Base-by-base conservation (phyloP, 306 rosid genomes). In the Hippophae tibetana region DNA sequence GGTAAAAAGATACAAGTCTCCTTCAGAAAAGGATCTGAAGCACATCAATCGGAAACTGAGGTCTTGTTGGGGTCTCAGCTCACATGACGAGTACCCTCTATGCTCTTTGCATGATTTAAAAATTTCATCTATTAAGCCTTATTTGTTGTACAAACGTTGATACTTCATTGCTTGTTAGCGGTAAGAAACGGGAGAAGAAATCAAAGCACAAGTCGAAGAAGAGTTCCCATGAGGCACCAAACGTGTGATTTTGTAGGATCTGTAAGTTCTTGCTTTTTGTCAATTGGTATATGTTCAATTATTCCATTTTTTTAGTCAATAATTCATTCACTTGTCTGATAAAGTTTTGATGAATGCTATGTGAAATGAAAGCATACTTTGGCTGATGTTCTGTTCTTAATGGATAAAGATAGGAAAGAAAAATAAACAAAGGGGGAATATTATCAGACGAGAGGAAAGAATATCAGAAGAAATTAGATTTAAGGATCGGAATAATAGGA, bases 111-210 rank as follows among this genome's bases (percentile, higher is more conserved):
- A 49, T 26, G 43, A 53, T 63, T 44, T 56, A 41, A 56, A 61
- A 49, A 18, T 18, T 25, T 53, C 61, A 40, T 5, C 52, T 18
- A 18, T 18, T 18, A 18, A 18, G 0, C 18, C 18, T 18, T 18
- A 18, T 18, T 18, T 18, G 18, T 50, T 63, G 38, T 54, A 49
- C 45, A 26, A 47, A 51, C 64, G 57, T 57, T 51, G 13, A 44
- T 44, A 47, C 52, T 51, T 60, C 13, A 54, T 70, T 58, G 43
- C 14, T 69, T 82, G 67, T 60, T 78, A 86, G 89, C 78, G 70
- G 85, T 63, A 84, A 93, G 79, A 93, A 86, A 73, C 84, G 89
- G 69, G 99, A 93, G 80, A 93, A 86, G 86, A 93, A 88, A 77
- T 88, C 95, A 38, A 93, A 88, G 82, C 90, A 88, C 89, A 93